Evolutionary conservation across 164 flowering plant genomes (phyloP).

Genomic region (Vitis riparia): DNA sequence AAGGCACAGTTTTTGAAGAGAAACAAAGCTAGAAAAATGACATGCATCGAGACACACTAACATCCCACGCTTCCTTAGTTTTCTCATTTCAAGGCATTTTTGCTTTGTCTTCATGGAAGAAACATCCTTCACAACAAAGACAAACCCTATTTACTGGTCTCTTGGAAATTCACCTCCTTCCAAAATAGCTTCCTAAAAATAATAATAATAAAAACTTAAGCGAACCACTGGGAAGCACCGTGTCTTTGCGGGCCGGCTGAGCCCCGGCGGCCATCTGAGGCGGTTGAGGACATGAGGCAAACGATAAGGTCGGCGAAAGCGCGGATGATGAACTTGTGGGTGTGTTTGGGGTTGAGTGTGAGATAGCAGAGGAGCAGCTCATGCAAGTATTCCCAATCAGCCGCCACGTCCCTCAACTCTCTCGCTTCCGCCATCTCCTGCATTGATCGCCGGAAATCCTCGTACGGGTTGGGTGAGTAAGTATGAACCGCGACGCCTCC

Average conservation of each 20-base stretch:
- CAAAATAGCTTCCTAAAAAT: not conserved
- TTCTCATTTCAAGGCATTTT: not conserved
- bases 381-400: slow-evolving; percentile 58
- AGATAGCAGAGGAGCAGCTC: slow-evolving; percentile 70
- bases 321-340: slow-evolving; percentile 65
- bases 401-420: slow-evolving; percentile 21
- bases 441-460: slow-evolving; percentile 53
- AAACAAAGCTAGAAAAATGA: not conserved
- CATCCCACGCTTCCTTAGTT: slow-evolving; percentile 26
- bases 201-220: slow-evolving; percentile 8
- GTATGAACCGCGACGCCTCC: slow-evolving; percentile 55
- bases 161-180: not conserved
- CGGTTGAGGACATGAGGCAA: slow-evolving; percentile 21
- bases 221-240: slow-evolving; percentile 3
- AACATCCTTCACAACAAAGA: slow-evolving; percentile 1
- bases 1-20: not conserved
- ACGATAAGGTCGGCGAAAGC: slow-evolving; percentile 69
- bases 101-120: slow-evolving; percentile 12
- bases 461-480: slow-evolving; percentile 51
- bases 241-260: slow-evolving; percentile 4
- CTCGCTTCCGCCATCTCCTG: slow-evolving; percentile 56
- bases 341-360: slow-evolving; percentile 48
- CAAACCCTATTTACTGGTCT: not conserved
- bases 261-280: not conserved
- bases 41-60: slow-evolving; percentile 26